Evolutionary conservation across 2,329 filamentous ascomycete species (phyloP).

Genomic region (Ophiocordyceps australis): DNA sequence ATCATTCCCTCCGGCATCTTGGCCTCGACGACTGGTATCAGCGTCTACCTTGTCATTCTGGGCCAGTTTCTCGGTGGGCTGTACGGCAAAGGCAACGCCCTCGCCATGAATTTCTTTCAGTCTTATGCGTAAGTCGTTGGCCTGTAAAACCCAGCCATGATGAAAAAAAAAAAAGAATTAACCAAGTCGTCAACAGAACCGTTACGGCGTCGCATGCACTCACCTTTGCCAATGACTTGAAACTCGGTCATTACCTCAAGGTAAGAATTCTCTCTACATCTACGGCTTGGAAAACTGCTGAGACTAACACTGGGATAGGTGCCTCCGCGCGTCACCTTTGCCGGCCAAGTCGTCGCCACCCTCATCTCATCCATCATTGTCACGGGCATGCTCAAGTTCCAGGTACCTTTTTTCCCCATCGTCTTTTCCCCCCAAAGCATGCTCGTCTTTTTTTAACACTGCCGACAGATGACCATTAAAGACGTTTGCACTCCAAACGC

Average conservation of each 20-base stretch:
- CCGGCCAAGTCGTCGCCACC: constrained; percentile 14
- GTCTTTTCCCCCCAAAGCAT: too few species aligned
- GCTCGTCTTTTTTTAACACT: background rate
- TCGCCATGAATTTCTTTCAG: constrained; percentile 29
- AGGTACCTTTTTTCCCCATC: constrained; percentile 6
- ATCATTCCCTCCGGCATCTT: constrained; percentile 25
- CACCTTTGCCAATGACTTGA: constrained; percentile 15
- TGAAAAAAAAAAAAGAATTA: too few species aligned
- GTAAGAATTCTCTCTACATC: background rate
- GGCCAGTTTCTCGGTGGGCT: constrained; percentile 27
- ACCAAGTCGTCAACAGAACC: too few species aligned
- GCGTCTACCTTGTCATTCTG: constrained; percentile 23
- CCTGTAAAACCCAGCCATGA: too few species aligned
- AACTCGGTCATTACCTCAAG: constrained; percentile 26
- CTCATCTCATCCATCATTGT: constrained; percentile 14
- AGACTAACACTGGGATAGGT: constrained; percentile 5
- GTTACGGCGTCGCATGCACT: constrained; percentile 16
- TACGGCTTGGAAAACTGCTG: too few species aligned
- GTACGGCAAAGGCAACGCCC: constrained; percentile 20
- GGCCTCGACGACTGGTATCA: constrained; percentile 20
- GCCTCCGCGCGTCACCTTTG: constrained; percentile 16
- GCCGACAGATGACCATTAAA: constrained; percentile 6
- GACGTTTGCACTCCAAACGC: constrained; percentile 18
- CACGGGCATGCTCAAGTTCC: constrained; percentile 17
- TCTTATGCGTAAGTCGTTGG: constrained; percentile 10